A percentile compares a stretch with the other conserved stretches of the same genome.
Evolutionary conservation across 2,329 filamentous ascomycete genomes (phyloP).

Genomic region (Ramichloridium luteum): DNA sequence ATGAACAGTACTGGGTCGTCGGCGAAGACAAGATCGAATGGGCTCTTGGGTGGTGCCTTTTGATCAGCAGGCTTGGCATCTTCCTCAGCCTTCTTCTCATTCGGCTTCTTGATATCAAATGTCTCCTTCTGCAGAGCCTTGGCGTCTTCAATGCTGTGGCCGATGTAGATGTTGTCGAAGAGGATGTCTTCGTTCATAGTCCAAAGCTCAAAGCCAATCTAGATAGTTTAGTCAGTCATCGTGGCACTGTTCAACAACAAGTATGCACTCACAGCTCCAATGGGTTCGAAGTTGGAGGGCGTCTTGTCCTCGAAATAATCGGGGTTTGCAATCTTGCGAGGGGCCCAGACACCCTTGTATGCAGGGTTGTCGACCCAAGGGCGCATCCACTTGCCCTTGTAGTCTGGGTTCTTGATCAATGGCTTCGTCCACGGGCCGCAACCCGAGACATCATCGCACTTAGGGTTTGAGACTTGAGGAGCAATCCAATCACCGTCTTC

Average conservation of each 20-base stretch:
- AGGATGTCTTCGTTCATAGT: constrained; percentile 99
- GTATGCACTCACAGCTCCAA: constrained; percentile 68
- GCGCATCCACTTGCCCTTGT: constrained; percentile 98
- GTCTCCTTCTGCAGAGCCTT: constrained; percentile 79
- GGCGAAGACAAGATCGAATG: constrained; percentile 70
- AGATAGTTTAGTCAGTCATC: too few relatives aligned
- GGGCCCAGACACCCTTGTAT: constrained; percentile 94
- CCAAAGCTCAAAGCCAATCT: constrained; percentile 99
- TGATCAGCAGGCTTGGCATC: constrained; percentile 59
- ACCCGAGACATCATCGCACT: constrained; percentile 84
- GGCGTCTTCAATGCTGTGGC: constrained; percentile 88
- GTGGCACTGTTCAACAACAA: too few relatives aligned
- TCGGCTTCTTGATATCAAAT: constrained; percentile 74
- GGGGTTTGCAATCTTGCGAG: constrained; percentile 94
- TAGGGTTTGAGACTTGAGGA: constrained; percentile 85
- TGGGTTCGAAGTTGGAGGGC: constrained; percentile 92
- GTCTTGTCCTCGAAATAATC: constrained; percentile 95
- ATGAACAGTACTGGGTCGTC: constrained; percentile 82
- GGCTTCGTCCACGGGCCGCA: constrained; percentile 89
- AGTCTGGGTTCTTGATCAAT: constrained; percentile 84
- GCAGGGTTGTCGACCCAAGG: constrained; percentile 91
- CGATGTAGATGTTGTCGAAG: constrained; percentile 99
- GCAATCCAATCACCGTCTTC: constrained; percentile 97
- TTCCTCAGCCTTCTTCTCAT: constrained; percentile 74
- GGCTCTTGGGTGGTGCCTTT: constrained; percentile 48